A percentile compares a stretch with the other conserved stretches of the same genome.
Evolutionary conservation across 2,329 filamentous ascomycete genomes (phyloP).

Genomic region (Neofusicoccum ribis): DNA sequence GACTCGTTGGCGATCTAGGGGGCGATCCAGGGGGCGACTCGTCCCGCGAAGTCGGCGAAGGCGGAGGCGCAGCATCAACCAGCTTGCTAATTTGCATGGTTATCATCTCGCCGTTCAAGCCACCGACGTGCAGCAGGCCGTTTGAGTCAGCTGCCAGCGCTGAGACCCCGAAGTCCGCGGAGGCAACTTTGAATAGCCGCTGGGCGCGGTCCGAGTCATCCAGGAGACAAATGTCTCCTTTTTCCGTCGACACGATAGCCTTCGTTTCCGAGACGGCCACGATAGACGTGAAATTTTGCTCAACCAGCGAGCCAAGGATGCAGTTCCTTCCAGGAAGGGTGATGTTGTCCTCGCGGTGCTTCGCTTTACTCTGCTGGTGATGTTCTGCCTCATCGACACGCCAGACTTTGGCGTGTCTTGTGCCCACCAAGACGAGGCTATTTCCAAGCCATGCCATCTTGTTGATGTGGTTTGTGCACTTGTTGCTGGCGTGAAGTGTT

Average conservation of each 20-base stretch:
- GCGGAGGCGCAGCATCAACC: constrained; percentile 33
- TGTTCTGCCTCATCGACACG: constrained; percentile 68
- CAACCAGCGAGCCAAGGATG: constrained; percentile 75
- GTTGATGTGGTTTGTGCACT: constrained; percentile 83
- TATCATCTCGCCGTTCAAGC: constrained; percentile 60
- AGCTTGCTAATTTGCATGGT: constrained; percentile 45
- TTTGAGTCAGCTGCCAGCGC: constrained; percentile 64
- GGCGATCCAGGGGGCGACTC: constrained; percentile 31
- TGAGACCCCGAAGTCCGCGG: constrained; percentile 66
- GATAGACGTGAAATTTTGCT: constrained; percentile 80
- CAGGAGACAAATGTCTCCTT: constrained; percentile 84
- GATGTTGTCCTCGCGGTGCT: constrained; percentile 49
- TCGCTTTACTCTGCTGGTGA: constrained; percentile 52
- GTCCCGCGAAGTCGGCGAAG: constrained; percentile 36
- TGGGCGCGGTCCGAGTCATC: constrained; percentile 74
- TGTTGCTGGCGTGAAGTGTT: constrained; percentile 80
- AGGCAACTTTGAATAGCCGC: constrained; percentile 66
- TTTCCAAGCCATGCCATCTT: constrained; percentile 90
- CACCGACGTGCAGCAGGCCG: constrained; percentile 66
- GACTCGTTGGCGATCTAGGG: constrained; percentile 8
- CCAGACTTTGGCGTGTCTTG: constrained; percentile 93
- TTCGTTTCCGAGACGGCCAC: constrained; percentile 69
- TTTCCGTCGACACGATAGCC: constrained; percentile 82
- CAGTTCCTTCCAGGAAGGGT: constrained; percentile 85
- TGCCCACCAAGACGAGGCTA: constrained; percentile 80